Evolutionary conservation across 805 yeast species (phyloP), one percentile per base, ranked within the genome.

Genomic region (Blastobotrys peoriensis): DNA sequence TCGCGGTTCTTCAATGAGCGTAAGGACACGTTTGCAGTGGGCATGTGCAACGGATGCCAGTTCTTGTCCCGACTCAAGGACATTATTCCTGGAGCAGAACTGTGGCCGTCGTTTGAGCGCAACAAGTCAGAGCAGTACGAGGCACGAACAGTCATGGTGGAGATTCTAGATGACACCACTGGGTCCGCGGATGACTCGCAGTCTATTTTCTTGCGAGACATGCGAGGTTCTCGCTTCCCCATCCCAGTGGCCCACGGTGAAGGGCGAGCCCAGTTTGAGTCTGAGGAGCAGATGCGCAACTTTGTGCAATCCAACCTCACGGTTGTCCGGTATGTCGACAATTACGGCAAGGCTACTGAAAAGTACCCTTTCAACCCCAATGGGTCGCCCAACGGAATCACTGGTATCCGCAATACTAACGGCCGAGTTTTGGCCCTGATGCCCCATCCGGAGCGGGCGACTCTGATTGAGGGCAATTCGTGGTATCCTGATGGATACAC

Each of bases 231-330:
- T 5, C 79, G 80, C 58, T 67, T 93, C 58, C 98, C 98, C 43
- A 87, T 93, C 67, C 96, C 94, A 17, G 98, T 93, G 54, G 98
- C 98, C 3, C 98, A 93, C 62, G 98, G 98, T 56, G 98, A 93
- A 70, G 98, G 98, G 58, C 78, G 86, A 57, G 98, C 97, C 10
- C 66, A 73, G 36, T 93, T 91, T 64, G 67, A 68, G 36, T 49
- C 64, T 23, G 70, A 65, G 6, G 70, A 65, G 20, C 68, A 73
- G 47, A 64, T 75, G 50, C 65, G 68, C 27, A 59, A 62, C 6
- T 82, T 88, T 60, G 68, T 71, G 47, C 56, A 67, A 17, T 60
- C 62, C 43, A 60, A 65, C 22, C 71, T 83, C 50, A 74, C 78
- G 36, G 83, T 83, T 39, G 75, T 88, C 43, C 79, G 86, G 63